Base-by-base conservation (phyloP, 2,329 filamentous ascomycete genomes). In the Venturia effusa region DNA sequence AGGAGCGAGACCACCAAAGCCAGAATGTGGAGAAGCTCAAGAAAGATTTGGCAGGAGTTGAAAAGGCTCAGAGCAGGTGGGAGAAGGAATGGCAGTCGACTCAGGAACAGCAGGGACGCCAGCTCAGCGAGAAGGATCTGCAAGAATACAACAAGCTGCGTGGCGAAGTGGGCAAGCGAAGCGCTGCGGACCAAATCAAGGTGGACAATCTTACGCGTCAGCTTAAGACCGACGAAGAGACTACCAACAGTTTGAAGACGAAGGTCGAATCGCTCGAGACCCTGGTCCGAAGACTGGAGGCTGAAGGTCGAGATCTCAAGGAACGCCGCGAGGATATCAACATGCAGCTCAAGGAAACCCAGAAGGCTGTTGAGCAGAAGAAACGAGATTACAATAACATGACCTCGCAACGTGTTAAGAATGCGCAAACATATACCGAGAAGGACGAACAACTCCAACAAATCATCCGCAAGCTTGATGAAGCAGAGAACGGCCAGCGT, bases 381-480 rank as follows among this genome's bases (percentile, higher is more conserved):
- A 96, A 96, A 77, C 95, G 93, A 72, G 89, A 94, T 66, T 89
- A 92, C 72, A 94, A 96, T 72, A 84, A 87, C 63, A 80, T 95
- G 48, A 88, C 90, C 66, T 96, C 92, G 0, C 90, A 95, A 72
- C 86, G 90, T 61, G 83, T 92, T 10, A 85, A 91, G 61, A 87
- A 89, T 10, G 88, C 90, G 62, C 89, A 95, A 71, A 87, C 88
- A 72, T 85, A 88, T 63, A 94, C 89, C 0, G 94, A 97, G 72
- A 83, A 96, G 2, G 92, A 99, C 68, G 92, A 97, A 75, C 93
- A 96, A 74, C 83, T 97, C 7, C 87, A 90, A 66, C 89, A 92
- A 65, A 86, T 93, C 19, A 79, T 92, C 37, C 85, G 83, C 66
- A 92, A 92, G 73, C 82, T 97, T n/a, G 79, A 87, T 30, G 90